These are phyloP conservation scores for Cryptomeria japonica DNA, from an alignment of 75 land plant species.

Conservation along the genomic window DNA sequence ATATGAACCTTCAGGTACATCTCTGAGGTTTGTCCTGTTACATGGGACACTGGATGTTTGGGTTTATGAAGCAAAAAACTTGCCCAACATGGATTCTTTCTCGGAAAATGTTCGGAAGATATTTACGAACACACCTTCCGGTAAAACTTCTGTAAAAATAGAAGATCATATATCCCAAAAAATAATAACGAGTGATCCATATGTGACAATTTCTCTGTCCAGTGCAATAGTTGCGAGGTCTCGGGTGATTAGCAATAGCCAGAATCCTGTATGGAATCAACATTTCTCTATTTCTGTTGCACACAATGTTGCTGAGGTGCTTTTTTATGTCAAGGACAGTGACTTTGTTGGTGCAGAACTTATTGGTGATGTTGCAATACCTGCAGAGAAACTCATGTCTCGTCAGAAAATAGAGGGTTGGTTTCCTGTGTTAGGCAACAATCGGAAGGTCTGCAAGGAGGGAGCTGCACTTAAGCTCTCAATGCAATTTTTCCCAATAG, in stretches of 20 bases:
- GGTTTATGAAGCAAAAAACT: slow-evolving; percentile 54
- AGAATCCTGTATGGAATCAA: slow-evolving; percentile 81
- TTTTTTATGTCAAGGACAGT: slow-evolving; percentile 74
- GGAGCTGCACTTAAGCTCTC: slow-evolving; percentile 46
- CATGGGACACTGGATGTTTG: slow-evolving; percentile 77
- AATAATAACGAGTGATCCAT: slow-evolving; percentile 85
- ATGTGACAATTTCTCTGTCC: slow-evolving; percentile 59
- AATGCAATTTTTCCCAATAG: slow-evolving; percentile 55
- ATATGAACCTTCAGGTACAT: slow-evolving; percentile 6
- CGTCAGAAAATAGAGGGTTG: slow-evolving; percentile 52
- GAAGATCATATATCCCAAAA: slow-evolving; percentile 17
- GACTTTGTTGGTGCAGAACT: slow-evolving; percentile 83
- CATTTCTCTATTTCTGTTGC: slow-evolving; percentile 84
- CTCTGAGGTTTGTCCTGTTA: slow-evolving; percentile 47
- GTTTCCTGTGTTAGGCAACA: slow-evolving; percentile 47
- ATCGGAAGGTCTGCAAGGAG: slow-evolving; percentile 57
- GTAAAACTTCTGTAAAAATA: slow-evolving; percentile 15
- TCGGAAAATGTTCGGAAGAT: slow-evolving; percentile 56
- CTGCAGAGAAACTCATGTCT: slow-evolving; percentile 44
- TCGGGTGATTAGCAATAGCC: slow-evolving; percentile 57
- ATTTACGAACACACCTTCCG: slow-evolving; percentile 29
- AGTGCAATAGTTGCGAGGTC: slow-evolving; percentile 71
- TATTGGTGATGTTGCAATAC: slow-evolving; percentile 72
- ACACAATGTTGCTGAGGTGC: slow-evolving; percentile 60
- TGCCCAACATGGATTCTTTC: slow-evolving; percentile 89